A percentile compares a stretch with the other conserved stretches of the same genome.
Conservation (phyloP, 2,329 filamentous ascomycete genomes). For the Corniculantispora saksenae region DNA sequence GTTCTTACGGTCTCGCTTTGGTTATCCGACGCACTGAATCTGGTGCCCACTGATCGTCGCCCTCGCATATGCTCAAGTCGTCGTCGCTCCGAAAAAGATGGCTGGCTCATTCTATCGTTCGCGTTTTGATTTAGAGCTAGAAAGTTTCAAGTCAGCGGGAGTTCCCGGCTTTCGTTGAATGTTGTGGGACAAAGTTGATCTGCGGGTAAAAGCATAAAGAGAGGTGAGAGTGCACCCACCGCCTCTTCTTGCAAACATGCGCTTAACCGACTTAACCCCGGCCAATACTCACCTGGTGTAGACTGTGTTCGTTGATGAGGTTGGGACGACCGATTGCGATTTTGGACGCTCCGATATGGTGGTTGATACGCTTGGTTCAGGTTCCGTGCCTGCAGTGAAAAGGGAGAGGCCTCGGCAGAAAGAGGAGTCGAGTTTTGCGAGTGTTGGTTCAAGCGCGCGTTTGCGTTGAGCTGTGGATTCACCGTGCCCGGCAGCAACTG, state of each 20-base stretch:
- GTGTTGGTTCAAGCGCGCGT: neutral
- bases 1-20: constrained; percentile 18
- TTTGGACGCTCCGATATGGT: neutral
- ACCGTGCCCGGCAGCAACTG: neutral
- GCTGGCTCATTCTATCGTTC: neutral
- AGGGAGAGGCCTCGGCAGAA: neutral
- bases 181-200: too few relatives aligned
- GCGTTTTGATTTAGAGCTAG: neutral
- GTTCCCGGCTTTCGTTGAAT: neutral
- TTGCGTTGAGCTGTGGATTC: neutral
- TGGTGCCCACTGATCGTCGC: constrained; percentile 29
- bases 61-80: constrained; percentile 30
- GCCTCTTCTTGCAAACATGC: neutral
- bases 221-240: neutral
- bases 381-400: neutral
- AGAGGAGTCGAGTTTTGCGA: neutral
- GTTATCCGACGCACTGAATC: constrained; percentile 28
- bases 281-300: neutral
- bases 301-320: neutral
- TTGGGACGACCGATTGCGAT: neutral
- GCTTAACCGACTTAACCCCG: neutral
- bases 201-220: too few relatives aligned
- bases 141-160: neutral
- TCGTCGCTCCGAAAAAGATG: constrained; percentile 26
- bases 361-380: neutral